Conservation (phyloP, 2,329 filamentous ascomycete species). For the Diaporthe australafricana region DNA sequence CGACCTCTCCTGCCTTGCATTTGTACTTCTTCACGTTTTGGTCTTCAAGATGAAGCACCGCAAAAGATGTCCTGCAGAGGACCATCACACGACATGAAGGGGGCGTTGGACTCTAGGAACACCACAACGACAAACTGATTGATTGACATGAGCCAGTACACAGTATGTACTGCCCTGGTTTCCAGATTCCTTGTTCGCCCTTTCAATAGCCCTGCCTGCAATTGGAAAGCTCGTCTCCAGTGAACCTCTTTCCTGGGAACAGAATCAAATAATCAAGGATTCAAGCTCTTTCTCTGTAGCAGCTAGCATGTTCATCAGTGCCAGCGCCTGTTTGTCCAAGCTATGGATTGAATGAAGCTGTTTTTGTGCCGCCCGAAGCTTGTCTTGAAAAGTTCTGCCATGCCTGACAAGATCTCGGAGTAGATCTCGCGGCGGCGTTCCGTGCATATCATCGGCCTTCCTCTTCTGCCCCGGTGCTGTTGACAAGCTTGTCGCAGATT, state of each 20-base stretch:
- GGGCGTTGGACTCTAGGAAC: no score
- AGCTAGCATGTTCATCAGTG: not conserved
- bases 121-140: not conserved
- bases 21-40: no score
- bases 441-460: not conserved
- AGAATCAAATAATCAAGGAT: not conserved
- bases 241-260: not conserved
- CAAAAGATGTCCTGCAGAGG: not conserved
- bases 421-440: not conserved
- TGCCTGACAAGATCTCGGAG: not conserved
- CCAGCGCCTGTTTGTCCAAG: not conserved
- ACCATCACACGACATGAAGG: no score
- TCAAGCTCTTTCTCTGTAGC: not conserved
- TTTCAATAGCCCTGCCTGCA: not conserved
- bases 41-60: no score
- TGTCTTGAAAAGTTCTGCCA: not conserved
- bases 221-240: not conserved
- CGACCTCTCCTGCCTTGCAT: no score
- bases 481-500: not conserved
- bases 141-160: not conserved
- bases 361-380: not conserved
- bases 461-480: not conserved
- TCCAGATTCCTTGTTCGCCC: not conserved
- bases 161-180: not conserved
- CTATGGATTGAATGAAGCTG: not conserved